Evolutionary conservation across 1,284 basidiomycete genomes (phyloP).

Genomic region (Dichomitus squalens): DNA sequence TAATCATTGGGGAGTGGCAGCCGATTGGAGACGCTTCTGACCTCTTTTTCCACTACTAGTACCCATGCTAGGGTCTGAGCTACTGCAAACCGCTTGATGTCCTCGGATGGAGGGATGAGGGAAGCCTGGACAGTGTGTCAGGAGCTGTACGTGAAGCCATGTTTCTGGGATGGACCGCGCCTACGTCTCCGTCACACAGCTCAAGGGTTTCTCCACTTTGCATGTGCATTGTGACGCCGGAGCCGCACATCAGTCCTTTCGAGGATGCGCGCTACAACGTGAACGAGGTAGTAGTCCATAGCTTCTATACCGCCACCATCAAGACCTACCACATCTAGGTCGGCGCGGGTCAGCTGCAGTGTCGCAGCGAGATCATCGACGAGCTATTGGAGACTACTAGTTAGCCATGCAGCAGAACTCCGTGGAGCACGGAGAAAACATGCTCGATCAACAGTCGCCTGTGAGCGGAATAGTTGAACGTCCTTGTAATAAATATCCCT

Average conservation of each 20-base stretch:
- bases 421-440: constrained; percentile 15
- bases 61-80: constrained; percentile 68
- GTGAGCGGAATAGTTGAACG: constrained; percentile 73
- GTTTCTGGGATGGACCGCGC: constrained; percentile 6
- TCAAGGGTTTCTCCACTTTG: constrained; percentile 54
- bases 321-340: constrained; percentile 74
- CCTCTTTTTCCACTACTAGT: constrained; percentile 91
- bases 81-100: constrained; percentile 62
- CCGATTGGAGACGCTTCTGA: constrained; percentile 31
- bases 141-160: background rate
- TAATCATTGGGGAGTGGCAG: background rate
- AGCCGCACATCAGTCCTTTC: constrained; percentile 83
- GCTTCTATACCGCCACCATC: background rate
- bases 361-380: constrained; percentile 89
- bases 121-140: constrained; percentile 51
- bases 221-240: constrained; percentile 59
- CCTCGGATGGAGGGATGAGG: constrained; percentile 76
- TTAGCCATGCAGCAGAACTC: background rate
- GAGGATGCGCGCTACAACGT: constrained; percentile 63
- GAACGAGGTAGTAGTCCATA: background rate
- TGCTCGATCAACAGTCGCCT: constrained; percentile 76
- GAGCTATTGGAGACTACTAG: constrained; percentile 49
- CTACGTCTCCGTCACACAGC: constrained; percentile 60
- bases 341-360: constrained; percentile 68
- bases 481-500: constrained; percentile 91